Percentiles rank a stretch among this genome's conserved stretches.
Evolutionary conservation across 78 protist species (phyloP).

Genomic region (Cavenderia fasciculata): DNA sequence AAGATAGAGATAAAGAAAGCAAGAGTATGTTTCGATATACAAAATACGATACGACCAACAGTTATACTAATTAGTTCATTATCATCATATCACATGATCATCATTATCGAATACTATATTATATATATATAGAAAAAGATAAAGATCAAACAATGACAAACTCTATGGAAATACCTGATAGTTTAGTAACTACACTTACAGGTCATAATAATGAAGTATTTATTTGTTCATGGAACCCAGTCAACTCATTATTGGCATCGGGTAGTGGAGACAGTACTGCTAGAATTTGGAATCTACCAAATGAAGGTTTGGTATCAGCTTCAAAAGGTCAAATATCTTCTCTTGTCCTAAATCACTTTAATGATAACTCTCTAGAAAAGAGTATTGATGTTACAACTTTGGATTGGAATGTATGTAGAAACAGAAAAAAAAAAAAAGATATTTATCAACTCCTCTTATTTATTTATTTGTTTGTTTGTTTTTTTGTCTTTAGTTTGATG

Average conservation of each 20-base stretch:
- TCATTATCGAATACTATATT: no score
- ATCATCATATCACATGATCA: no score
- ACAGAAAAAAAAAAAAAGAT: no score
- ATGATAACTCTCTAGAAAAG: background rate
- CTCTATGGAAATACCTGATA: conserved; percentile 50
- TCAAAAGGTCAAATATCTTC: background rate
- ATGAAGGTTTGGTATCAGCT: background rate
- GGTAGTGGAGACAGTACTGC: conserved; percentile 95
- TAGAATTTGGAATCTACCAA: conserved; percentile 87
- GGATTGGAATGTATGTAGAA: conserved; percentile 88
- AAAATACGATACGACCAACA: no score
- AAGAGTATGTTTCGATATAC: no score
- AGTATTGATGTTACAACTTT: conserved; percentile 93
- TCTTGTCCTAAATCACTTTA: conserved; percentile 24
- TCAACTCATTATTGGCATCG: conserved; percentile 33
- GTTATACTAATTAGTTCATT: no score
- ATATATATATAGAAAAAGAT: conserved; percentile 6
- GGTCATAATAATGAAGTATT: conserved; percentile 90
- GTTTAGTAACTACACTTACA: conserved; percentile 41
- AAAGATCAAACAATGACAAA: background rate
- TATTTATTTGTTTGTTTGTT: background rate
- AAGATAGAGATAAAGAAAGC: no score
- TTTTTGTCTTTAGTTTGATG: conserved; percentile 63
- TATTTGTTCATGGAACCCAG: conserved; percentile 84
- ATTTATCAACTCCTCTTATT: background rate